Conservation (phyloP, 2,329 filamentous ascomycete genomes). For the Ilyonectria destructans region DNA sequence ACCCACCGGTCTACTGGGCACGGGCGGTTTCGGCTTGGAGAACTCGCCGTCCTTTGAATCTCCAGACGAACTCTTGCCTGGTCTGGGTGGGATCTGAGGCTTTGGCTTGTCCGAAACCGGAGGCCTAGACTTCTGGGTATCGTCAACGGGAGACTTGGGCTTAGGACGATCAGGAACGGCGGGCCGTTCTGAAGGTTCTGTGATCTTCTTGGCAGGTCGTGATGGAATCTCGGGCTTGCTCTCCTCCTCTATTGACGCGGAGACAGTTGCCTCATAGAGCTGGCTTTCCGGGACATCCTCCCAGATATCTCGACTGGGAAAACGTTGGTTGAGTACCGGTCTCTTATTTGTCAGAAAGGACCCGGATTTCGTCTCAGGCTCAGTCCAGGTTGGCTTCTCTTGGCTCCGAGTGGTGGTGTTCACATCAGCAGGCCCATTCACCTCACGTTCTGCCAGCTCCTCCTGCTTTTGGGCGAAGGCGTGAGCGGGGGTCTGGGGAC, state of each 20-base stretch:
- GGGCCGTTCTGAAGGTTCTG: constrained; percentile 60
- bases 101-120: constrained; percentile 70
- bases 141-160: constrained; percentile 61
- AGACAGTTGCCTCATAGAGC: constrained; percentile 83
- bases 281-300: constrained; percentile 92
- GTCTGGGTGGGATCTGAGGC: constrained; percentile 74
- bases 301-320: constrained; percentile 95
- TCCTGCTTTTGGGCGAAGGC: constrained; percentile 79
- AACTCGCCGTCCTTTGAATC: constrained; percentile 61
- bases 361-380: constrained; percentile 61
- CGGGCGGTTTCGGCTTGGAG: constrained; percentile 84
- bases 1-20: constrained; percentile 82
- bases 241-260: constrained; percentile 51
- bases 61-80: constrained; percentile 66
- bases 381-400: constrained; percentile 62
- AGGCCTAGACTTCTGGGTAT: constrained; percentile 57
- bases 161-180: constrained; percentile 70
- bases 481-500: constrained; percentile 72
- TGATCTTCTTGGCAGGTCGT: constrained; percentile 58
- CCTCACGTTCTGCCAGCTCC: constrained; percentile 74
- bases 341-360: constrained; percentile 66
- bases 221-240: constrained; percentile 51
- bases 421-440: constrained; percentile 49
- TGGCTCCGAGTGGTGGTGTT: constrained; percentile 51
- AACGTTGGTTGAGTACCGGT: constrained; percentile 77